These are phyloP conservation scores for Calendula officinalis DNA, from an alignment of 129 eudicot species.

Conservation along the genomic window DNA sequence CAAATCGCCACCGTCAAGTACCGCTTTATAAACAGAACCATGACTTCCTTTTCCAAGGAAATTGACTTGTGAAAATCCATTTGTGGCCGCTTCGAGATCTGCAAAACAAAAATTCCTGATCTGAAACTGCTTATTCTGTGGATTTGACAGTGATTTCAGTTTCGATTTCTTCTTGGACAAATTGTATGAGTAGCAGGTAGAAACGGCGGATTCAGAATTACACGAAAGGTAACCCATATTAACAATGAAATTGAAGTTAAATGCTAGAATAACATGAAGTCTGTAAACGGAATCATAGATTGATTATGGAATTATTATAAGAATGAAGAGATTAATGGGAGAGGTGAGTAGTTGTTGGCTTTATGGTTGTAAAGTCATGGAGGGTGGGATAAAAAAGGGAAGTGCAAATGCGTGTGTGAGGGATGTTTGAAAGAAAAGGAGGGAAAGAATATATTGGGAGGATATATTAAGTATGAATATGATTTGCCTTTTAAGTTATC, in stretches of 20 bases:
- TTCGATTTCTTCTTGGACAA: slow-evolving; percentile 21
- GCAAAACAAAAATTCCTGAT: slow-evolving; percentile 44
- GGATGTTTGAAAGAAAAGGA: slow-evolving; percentile 29
- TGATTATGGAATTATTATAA: slow-evolving; percentile 9
- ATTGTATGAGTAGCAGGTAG: slow-evolving; percentile 66
- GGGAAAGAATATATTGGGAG: slow-evolving; percentile 27
- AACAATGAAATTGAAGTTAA: neutral
- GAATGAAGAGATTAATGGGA: slow-evolving; percentile 31
- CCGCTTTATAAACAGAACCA: slow-evolving; percentile 64
- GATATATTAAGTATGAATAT: neutral
- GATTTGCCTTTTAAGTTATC: slow-evolving; percentile 3
- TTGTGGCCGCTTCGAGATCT: slow-evolving; percentile 65
- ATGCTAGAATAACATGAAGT: neutral
- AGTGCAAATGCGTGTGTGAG: slow-evolving; percentile 2
- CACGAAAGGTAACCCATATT: slow-evolving; percentile 75
- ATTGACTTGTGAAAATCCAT: slow-evolving; percentile 47
- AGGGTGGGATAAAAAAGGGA: slow-evolving; percentile 1
- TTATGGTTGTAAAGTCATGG: slow-evolving; percentile 30
- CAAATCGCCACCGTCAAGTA: slow-evolving; percentile 35
- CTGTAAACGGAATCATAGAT: neutral
- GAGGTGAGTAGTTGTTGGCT: slow-evolving; percentile 35
- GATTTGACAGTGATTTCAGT: neutral
- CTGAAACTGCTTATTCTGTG: slow-evolving; percentile 15
- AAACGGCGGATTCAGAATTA: slow-evolving; percentile 68
- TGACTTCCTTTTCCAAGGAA: slow-evolving; percentile 91